phyloP scores from a whole-genome alignment of 139 green algal genomes.

The Nannochloris sp. region DNA sequence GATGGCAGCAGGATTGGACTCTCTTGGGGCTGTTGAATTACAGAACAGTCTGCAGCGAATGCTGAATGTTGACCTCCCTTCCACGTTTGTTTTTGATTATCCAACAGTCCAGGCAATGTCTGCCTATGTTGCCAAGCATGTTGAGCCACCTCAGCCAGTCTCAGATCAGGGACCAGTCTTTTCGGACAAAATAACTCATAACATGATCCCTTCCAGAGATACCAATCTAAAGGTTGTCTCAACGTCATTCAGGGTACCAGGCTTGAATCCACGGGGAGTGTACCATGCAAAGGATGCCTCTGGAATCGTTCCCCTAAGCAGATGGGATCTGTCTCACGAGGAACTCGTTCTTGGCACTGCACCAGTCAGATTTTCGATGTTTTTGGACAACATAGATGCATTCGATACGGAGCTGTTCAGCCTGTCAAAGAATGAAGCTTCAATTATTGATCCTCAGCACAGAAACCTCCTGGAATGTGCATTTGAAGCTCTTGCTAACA shows the following conservation, averaged over 20 bases:
- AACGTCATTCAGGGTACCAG: too few species aligned
- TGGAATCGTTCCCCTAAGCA: slow-evolving; percentile 19
- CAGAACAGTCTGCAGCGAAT: neutral
- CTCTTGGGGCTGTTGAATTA: slow-evolving; percentile 15
- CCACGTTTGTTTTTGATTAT: slow-evolving; percentile 69
- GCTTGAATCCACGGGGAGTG: too few species aligned
- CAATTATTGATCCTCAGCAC: slow-evolving; percentile 82
- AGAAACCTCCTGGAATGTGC: slow-evolving; percentile 62
- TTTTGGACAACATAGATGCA: slow-evolving; percentile 34
- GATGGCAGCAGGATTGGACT: slow-evolving; percentile 47
- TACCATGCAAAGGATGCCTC: slow-evolving; percentile 9
- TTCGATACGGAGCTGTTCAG: slow-evolving; percentile 71
- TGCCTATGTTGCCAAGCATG: neutral
- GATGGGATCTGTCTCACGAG: slow-evolving; percentile 25
- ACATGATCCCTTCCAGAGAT: too few species aligned
- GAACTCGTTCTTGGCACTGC: slow-evolving; percentile 9
- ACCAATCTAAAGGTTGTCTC: too few species aligned
- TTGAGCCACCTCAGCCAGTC: neutral
- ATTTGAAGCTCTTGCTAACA: slow-evolving; percentile 21
- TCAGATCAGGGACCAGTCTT: too few species aligned
- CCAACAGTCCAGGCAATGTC: slow-evolving; percentile 44
- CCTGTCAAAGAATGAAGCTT: slow-evolving; percentile 54
- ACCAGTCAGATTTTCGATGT: slow-evolving; percentile 36
- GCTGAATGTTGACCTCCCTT: slow-evolving; percentile 35
- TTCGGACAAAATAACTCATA: too few species aligned